phyloP scores from a whole-genome alignment of 2,329 filamentous ascomycete species.

The Paraphaeosphaeria minitans region DNA sequence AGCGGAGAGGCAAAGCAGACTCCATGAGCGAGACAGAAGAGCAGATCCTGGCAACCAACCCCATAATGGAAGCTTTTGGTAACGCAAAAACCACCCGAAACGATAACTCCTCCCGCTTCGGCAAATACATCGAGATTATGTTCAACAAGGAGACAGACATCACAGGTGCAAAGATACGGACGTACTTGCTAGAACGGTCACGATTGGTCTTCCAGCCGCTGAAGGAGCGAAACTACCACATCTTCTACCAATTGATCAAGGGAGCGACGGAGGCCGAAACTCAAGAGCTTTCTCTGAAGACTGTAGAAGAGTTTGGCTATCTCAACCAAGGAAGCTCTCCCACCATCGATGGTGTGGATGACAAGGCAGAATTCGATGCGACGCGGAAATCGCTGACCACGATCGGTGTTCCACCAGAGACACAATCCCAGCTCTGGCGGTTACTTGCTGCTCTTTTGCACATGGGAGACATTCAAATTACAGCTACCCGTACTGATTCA shows the following conservation, averaged over 20 bases:
- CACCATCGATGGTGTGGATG: constrained; percentile 90
- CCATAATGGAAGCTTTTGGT: constrained; percentile 99
- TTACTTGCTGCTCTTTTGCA: constrained; percentile 89
- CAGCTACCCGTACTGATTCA: constrained; percentile 85
- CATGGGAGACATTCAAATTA: constrained; percentile 95
- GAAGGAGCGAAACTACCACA: constrained; percentile 98
- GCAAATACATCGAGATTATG: constrained; percentile 99
- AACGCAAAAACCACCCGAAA: constrained; percentile 99
- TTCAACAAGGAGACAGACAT: constrained; percentile 95
- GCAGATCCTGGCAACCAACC: constrained; percentile 96
- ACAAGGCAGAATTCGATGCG: constrained; percentile 90
- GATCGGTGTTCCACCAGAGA: constrained; percentile 76
- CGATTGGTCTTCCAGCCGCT: constrained; percentile 95
- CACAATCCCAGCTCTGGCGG: constrained; percentile 86
- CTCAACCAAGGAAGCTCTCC: constrained; percentile 93
- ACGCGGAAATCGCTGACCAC: constrained; percentile 85
- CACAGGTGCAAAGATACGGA: constrained; percentile 95
- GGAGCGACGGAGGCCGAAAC: constrained; percentile 86
- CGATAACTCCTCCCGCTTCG: constrained; percentile 98
- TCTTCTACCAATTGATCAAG: constrained; percentile 96
- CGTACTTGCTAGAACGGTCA: constrained; percentile 92
- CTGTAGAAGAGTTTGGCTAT: constrained; percentile 92
- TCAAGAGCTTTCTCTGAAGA: constrained; percentile 76
- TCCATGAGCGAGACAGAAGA: constrained; percentile 98
- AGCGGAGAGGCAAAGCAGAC: constrained; percentile 73